Conservation (phyloP, 139 green algal species). For the Pedinophyceae sp. region DNA sequence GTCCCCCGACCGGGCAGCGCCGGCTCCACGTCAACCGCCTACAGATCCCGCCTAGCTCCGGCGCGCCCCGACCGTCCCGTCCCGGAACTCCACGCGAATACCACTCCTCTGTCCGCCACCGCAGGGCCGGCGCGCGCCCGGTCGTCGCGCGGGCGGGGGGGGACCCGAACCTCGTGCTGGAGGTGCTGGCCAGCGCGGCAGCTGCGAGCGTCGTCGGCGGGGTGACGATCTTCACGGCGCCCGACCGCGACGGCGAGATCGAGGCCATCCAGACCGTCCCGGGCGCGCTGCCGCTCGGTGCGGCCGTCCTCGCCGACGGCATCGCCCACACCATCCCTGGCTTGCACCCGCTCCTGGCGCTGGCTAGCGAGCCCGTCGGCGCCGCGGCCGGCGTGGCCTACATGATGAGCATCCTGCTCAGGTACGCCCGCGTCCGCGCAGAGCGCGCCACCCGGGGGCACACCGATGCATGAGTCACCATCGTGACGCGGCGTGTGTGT, state of each 20-base stretch:
- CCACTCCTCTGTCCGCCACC: no score
- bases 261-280: constrained; percentile 28
- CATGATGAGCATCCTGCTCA: constrained; percentile 48
- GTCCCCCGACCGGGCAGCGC: no score
- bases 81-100: no score
- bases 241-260: constrained; percentile 36
- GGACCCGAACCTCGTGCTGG: constrained; percentile 34
- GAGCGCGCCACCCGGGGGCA: no score
- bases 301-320: constrained; percentile 28
- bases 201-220: constrained; percentile 17
- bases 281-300: constrained; percentile 20
- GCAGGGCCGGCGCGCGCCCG: no score
- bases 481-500: no score
- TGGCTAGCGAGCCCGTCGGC: constrained; percentile 35
- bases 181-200: constrained; percentile 20
- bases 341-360: constrained; percentile 31
- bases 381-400: constrained; percentile 45
- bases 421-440: no score
- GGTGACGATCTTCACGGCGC: constrained; percentile 29
- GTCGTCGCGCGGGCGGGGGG: constrained; percentile 5
- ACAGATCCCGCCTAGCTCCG: no score
- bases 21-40: no score
- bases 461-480: no score
- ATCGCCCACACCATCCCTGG: constrained; percentile 38
- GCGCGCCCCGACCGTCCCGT: no score